Percentiles rank a stretch among this genome's conserved stretches.
Evolutionary conservation across 768 basidiomycete species (phyloP).

Genomic region (Xerocomellus chrysenteron): DNA sequence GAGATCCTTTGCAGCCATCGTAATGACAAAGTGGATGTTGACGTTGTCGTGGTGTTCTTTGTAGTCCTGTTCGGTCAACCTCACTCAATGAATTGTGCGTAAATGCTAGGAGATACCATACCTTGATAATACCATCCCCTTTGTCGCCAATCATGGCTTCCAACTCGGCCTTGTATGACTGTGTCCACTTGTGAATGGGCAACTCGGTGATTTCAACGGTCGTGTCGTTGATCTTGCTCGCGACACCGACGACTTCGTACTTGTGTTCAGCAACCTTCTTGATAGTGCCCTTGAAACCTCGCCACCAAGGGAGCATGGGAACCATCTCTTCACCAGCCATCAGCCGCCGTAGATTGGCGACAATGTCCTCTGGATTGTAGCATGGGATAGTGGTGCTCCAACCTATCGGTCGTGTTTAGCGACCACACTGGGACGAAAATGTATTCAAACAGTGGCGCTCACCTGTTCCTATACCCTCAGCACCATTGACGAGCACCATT

Average conservation of each 20-base stretch:
- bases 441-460: constrained; percentile 19
- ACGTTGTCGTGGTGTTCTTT: constrained; percentile 94
- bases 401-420: constrained; percentile 44
- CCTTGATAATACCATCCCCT: constrained; percentile 79
- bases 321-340: constrained; percentile 84
- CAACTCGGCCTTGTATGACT: constrained; percentile 86
- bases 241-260: constrained; percentile 76
- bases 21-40: constrained; percentile 85
- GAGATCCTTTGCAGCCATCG: constrained; percentile 76
- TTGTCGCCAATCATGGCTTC: constrained; percentile 90
- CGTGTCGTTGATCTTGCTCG: constrained; percentile 76
- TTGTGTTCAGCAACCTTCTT: constrained; percentile 80
- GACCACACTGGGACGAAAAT: neutral
- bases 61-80: constrained; percentile 66
- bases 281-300: constrained; percentile 89
- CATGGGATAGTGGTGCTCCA: constrained; percentile 94
- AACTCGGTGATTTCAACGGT: constrained; percentile 94
- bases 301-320: constrained; percentile 96
- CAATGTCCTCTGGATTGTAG: constrained; percentile 90
- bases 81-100: neutral
- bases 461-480: constrained; percentile 98
- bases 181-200: constrained; percentile 95
- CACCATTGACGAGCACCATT: constrained; percentile 87
- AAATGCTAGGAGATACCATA: constrained; percentile 23
- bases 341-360: constrained; percentile 79